Conservation (phyloP, 2,329 filamentous ascomycete species). For the Elsinoe necatrix region DNA sequence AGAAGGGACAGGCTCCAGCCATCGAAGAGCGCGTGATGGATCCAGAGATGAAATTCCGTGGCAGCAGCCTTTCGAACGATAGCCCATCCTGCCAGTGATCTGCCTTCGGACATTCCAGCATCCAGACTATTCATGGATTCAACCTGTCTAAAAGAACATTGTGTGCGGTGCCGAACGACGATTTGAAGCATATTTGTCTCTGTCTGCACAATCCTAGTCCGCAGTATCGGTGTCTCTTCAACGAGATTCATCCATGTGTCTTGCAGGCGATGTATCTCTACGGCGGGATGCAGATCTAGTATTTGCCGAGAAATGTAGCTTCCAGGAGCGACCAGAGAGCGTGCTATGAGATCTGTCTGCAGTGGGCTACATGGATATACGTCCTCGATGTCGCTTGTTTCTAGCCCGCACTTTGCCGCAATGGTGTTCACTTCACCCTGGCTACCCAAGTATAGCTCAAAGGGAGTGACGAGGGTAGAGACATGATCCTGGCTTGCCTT, state of each 20-base stretch:
- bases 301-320: neutral
- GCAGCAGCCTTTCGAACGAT: neutral
- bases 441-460: neutral
- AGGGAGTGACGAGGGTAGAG: neutral
- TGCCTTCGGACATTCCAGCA: neutral
- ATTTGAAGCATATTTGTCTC: neutral
- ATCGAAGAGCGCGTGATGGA: slow-evolving; percentile 11
- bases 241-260: neutral
- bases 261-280: neutral
- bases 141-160: neutral
- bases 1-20: slow-evolving; percentile 5
- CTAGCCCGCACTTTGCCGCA: neutral
- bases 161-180: neutral
- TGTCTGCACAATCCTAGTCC: neutral
- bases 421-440: neutral
- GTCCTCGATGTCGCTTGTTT: neutral
- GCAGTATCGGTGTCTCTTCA: neutral
- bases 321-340: neutral
- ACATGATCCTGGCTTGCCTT: neutral
- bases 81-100: neutral
- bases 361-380: slow-evolving; percentile 5
- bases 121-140: neutral
- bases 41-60: neutral
- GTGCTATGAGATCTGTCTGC: slow-evolving; percentile 4
- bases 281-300: neutral